Evolutionary conservation across 192 early-diverging fungal species (phyloP).

Genomic region (Gryganskiella cystojenkinii): DNA sequence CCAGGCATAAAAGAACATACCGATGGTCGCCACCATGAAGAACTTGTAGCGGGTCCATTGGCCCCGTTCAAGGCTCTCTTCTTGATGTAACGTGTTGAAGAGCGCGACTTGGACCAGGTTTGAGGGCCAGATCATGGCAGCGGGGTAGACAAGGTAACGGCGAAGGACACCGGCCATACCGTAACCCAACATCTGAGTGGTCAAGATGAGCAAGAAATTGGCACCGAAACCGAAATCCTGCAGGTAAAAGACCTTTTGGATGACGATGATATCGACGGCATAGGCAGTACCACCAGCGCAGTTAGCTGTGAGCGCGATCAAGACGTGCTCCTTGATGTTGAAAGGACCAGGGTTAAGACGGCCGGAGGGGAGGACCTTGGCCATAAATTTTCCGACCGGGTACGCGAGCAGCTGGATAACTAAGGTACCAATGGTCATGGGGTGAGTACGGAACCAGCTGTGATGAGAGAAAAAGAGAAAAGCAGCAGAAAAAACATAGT

Average conservation of each 20-base stretch:
- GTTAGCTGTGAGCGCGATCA: slow-evolving; percentile 67
- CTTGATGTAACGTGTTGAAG: slow-evolving; percentile 58
- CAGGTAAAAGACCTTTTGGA: slow-evolving; percentile 68
- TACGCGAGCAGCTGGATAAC: slow-evolving; percentile 63
- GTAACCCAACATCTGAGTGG: slow-evolving; percentile 71
- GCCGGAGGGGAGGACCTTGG: slow-evolving; percentile 46
- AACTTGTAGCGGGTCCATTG: slow-evolving; percentile 53
- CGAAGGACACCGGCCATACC: slow-evolving; percentile 79
- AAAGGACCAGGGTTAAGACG: slow-evolving; percentile 71
- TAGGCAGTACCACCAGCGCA: slow-evolving; percentile 64
- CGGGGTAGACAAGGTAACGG: slow-evolving; percentile 84
- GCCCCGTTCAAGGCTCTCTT: slow-evolving; percentile 61
- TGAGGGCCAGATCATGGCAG: slow-evolving; percentile 89
- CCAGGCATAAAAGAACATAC: slow-evolving; percentile 53
- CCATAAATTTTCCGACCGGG: slow-evolving; percentile 61
- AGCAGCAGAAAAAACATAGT: not conserved
- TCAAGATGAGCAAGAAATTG: slow-evolving; percentile 65
- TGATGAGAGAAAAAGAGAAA: not conserved
- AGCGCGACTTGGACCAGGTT: slow-evolving; percentile 69
- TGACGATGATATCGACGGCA: slow-evolving; percentile 65
- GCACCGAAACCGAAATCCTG: slow-evolving; percentile 62
- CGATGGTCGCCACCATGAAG: slow-evolving; percentile 54
- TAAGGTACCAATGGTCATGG: slow-evolving; percentile 54
- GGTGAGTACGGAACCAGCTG: slow-evolving; percentile 58
- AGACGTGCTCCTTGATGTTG: slow-evolving; percentile 75